Base-by-base conservation (phyloP, 176 grass and related monocot genomes). In the Canna indica region DNA sequence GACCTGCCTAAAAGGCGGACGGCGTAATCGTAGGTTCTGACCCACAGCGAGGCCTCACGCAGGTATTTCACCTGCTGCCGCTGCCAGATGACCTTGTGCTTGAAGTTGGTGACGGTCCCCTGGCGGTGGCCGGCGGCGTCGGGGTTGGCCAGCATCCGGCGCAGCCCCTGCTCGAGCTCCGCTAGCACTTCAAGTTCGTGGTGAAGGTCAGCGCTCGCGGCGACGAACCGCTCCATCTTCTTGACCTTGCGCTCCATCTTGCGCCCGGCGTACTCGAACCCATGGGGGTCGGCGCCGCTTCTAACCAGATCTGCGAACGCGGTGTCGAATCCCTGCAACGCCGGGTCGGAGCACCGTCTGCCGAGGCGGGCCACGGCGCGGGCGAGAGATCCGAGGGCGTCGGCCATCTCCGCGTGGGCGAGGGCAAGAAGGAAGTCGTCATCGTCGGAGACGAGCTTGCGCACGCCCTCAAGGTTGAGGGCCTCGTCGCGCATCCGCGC, bases 231-330 rank as follows among this genome's bases (percentile, higher is more conserved):
- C 73, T 91, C 85, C 91, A 96, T 96, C 81, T 96, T 91, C 64
- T 84, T 69, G 50, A 82, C 85, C 78, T 96, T 91, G 0, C 77
- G 76, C 62, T 91, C 91, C 82, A 96, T 96, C 85, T 96, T 96
- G 36, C 22, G 59, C 16, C 18, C 31, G 0, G 70, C 66, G 80
- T 86, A 91, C 9, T 85, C 74, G 32, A 96, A 50, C 0, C 83
- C 81, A 68, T 78, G 62, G 14, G 70, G 78, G 77, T 96, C 87
- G 24, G 42, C 75, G 32, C 70, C 77, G 32, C 9, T 79, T 33
- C 44, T 67, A 31, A 83, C 41, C 36, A 96, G 85, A 39, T 57
- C 73, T 0, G 78, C 73, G 62, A 86, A 96, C 64, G 87, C 76
- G 33, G 46, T 22, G 5, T 63, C 66, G 64, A 96, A 96, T 7